phyloP scores from a whole-genome alignment of 164 flowering plant genomes.

The Umbellularia californica region DNA sequence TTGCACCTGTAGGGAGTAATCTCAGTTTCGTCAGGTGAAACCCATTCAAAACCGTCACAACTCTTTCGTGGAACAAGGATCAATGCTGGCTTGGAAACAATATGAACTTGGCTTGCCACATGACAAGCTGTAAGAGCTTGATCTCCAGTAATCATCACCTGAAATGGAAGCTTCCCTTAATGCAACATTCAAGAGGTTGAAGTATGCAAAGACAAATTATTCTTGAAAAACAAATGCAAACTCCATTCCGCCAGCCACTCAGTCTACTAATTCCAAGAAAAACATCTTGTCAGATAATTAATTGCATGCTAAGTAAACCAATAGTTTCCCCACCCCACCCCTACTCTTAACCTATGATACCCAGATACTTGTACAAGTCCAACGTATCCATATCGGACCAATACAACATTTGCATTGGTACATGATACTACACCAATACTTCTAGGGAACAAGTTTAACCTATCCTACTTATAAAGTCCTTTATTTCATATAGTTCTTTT shows the following conservation, averaged over 20 bases:
- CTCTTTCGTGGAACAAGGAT: constrained; percentile 50
- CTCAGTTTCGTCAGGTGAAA: constrained; percentile 83
- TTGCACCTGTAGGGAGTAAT: constrained; percentile 45
- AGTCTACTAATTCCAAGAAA: neutral
- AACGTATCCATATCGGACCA: no score
- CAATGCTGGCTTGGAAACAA: constrained; percentile 71
- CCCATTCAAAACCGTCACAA: constrained; percentile 59
- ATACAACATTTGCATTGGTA: no score
- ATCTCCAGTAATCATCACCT: constrained; percentile 99
- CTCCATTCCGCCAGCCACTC: neutral
- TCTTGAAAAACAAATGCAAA: neutral
- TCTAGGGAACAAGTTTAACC: no score
- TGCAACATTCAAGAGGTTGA: constrained; percentile 2
- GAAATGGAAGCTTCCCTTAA: constrained; percentile 7
- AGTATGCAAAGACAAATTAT: neutral
- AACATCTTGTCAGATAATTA: neutral
- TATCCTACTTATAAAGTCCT: no score
- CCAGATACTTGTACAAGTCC: no score
- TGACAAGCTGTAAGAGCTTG: constrained; percentile 98
- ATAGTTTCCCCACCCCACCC: no score
- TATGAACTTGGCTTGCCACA: constrained; percentile 94
- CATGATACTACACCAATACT: no score
- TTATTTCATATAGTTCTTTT: no score
- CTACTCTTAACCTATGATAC: no score
- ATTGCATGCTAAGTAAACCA: neutral